These are phyloP conservation scores for Penicillium coprophilum DNA, from an alignment of 495 filamentous ascomycete species.

Conservation along the genomic window DNA sequence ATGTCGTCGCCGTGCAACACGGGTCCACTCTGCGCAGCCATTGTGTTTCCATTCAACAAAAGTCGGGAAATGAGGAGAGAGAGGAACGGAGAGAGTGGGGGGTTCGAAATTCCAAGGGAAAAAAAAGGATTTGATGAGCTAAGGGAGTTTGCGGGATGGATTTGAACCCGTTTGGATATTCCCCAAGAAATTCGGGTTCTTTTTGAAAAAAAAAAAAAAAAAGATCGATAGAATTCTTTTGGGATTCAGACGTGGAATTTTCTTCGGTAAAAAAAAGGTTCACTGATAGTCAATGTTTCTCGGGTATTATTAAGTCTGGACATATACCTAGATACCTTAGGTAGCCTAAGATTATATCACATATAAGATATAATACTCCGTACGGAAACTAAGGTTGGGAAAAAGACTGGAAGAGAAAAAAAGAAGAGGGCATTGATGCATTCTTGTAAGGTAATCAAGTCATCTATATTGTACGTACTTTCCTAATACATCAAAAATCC, in stretches of 20 bases:
- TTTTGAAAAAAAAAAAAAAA: neutral
- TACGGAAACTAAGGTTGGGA: neutral
- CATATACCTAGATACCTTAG: neutral
- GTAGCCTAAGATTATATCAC: no score
- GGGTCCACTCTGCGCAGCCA: constrained; percentile 50
- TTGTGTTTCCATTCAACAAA: constrained; percentile 46
- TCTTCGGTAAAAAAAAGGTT: neutral
- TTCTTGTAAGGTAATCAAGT: neutral
- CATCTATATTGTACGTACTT: neutral
- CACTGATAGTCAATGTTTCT: constrained; percentile 2
- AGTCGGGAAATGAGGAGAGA: constrained; percentile 3
- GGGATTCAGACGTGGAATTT: constrained; percentile 9
- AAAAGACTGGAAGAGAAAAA: constrained; percentile 5
- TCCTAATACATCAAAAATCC: neutral
- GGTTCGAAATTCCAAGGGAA: constrained; percentile 15
- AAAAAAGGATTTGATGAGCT: constrained; percentile 35
- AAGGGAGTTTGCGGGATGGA: constrained; percentile 47
- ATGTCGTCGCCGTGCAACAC: constrained; percentile 55
- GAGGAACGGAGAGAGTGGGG: constrained; percentile 10
- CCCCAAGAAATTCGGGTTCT: neutral
- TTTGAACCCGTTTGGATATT: constrained; percentile 31
- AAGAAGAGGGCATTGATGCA: neutral
- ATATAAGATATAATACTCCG: no score
- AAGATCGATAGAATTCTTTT: neutral
- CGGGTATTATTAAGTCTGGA: neutral